These are phyloP conservation scores for Populus deltoides DNA, from an alignment of 345 rosid genomes.

Conservation along the genomic window DNA sequence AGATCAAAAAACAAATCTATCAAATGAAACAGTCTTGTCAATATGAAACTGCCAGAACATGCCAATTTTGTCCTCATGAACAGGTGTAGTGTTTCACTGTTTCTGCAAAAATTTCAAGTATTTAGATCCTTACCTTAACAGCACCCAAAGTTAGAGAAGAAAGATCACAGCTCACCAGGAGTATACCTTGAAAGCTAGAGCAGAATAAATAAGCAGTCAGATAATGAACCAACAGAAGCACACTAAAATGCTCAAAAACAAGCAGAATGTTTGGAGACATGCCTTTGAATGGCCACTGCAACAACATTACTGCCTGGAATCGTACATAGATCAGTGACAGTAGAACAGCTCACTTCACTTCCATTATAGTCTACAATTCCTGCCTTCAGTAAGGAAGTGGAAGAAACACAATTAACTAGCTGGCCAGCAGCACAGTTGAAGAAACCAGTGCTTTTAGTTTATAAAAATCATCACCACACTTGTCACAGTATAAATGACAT, in stretches of 20 bases:
- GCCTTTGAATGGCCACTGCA: slow-evolving; percentile 81
- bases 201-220: slow-evolving; percentile 9
- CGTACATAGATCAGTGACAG: slow-evolving; percentile 64
- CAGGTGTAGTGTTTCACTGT: not conserved
- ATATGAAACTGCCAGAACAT: too few relatives aligned
- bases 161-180: slow-evolving; percentile 59
- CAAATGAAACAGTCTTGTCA: too few relatives aligned
- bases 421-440: not conserved
- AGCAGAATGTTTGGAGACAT: slow-evolving; percentile 18
- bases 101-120: not conserved
- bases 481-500: not conserved
- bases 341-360: slow-evolving; percentile 41
- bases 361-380: slow-evolving; percentile 42
- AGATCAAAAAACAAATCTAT: too few relatives aligned
- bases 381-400: slow-evolving; percentile 51
- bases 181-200: slow-evolving; percentile 72
- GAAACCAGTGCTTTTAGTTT: not conserved
- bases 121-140: slow-evolving; percentile 49
- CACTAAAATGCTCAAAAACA: not conserved
- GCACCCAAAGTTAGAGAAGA: slow-evolving; percentile 50
- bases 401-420: slow-evolving; percentile 2
- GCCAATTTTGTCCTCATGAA: not conserved
- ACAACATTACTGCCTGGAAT: slow-evolving; percentile 45
- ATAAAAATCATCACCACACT: not conserved
- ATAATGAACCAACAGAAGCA: slow-evolving; percentile 5